Evolutionary conservation across 2,329 filamentous ascomycete species (phyloP), one percentile per base, ranked within the genome.

Genomic region (Knoxdaviesia proteae): DNA sequence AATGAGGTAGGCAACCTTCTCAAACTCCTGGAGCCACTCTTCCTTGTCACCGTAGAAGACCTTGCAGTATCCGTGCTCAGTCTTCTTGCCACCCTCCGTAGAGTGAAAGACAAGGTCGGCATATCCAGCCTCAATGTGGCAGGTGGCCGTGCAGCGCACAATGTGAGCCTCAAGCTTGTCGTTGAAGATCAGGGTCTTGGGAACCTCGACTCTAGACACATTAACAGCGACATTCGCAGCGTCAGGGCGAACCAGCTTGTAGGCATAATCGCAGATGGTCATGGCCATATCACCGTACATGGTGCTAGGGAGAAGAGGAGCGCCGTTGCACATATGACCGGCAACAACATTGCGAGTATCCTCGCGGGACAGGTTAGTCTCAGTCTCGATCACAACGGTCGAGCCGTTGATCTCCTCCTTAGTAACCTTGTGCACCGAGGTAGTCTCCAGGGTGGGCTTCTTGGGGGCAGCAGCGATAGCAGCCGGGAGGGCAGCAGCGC

Each of bases 1-100:
- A 53, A 88, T 74, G 34, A 84, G 64, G 53, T 86, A 84, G 49
- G 69, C 67, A 49, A 71, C 70, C 42, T 78, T 76, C 46, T 74
- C 66, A 61, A 79, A 82, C 52, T 81, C 76, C 41, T 64, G 61
- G 36, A 71, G 63, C 73, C 76, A 82, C 38, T 67, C 61, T 36
- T 69, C 63, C 36, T 64, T 64, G 50, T 74, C 64, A 46, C 75
- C 75, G 50, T 69, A 77, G 57, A 66, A 65, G 44, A 81, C 70
- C 43, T 66, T 67, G 57, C 73, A 77, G 47, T 60, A 59, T 40
- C 74, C 77, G 50, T 82, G 77, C 48, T 77, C 71, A 4, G 63
- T 62, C 50, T 69, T 67, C 51, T 68, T 61, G 50, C 68, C 63
- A 32, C 74, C 76, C 46, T 75, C 67, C 10, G 71, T 69, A 32